Conservation (phyloP, 257 asterid species). For the Solanum corneliomulleri region DNA sequence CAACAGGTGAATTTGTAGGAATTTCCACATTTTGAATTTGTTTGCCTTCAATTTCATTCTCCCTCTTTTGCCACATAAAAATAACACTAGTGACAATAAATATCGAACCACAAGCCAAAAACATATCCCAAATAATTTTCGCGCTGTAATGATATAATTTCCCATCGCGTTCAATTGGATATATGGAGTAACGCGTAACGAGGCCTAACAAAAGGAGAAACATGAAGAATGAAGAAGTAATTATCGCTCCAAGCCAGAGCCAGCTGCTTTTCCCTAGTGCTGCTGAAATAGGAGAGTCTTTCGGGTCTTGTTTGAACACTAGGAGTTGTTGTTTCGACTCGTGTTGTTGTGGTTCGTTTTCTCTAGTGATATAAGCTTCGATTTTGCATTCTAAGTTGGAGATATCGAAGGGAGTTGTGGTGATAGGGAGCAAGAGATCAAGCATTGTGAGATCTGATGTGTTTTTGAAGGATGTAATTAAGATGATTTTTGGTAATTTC, state of each 20-base stretch:
- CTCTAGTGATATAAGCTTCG: constrained; percentile 36
- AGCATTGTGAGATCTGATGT: constrained; percentile 35
- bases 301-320: constrained; percentile 22
- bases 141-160: constrained; percentile 42
- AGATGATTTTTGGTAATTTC: constrained; percentile 23
- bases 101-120: constrained; percentile 32
- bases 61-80: constrained; percentile 37
- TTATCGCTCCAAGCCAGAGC: constrained; percentile 58
- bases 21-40: constrained; percentile 37
- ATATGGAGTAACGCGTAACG: constrained; percentile 40
- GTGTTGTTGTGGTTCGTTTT: background rate
- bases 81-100: constrained; percentile 38
- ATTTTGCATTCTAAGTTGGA: constrained; percentile 31
- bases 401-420: constrained; percentile 4
- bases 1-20: constrained; percentile 16
- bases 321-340: constrained; percentile 1
- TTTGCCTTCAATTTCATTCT: constrained; percentile 5
- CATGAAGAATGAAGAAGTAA: constrained; percentile 29
- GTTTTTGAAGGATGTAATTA: constrained; percentile 38
- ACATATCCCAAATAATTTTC: constrained; percentile 44
- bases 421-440: constrained; percentile 29
- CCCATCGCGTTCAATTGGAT: constrained; percentile 23
- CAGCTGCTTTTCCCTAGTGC: constrained; percentile 48
- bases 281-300: constrained; percentile 29
- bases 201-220: constrained; percentile 42